Conservation (phyloP, 768 basidiomycete genomes). For the Suillus occidentalis region DNA sequence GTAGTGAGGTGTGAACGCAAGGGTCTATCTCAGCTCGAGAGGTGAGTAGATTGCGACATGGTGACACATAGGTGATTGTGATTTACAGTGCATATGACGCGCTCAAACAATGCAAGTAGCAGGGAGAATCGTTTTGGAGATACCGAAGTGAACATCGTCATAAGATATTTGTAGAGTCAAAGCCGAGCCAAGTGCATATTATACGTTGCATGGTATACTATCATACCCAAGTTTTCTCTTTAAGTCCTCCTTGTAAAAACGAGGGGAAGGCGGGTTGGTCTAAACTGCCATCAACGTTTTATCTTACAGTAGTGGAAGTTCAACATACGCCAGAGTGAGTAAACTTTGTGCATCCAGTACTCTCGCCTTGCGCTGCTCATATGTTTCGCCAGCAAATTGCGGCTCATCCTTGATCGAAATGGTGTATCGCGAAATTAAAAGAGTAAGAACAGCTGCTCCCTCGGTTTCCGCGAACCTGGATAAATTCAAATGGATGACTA, state of each 20-base stretch:
- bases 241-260: constrained; percentile 8
- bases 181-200: background rate
- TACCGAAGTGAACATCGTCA: constrained; percentile 21
- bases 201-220: background rate
- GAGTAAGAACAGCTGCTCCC: constrained; percentile 48
- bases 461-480: constrained; percentile 53
- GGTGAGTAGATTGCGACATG: constrained; percentile 37
- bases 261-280: constrained; percentile 9
- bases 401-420: constrained; percentile 52
- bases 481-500: background rate
- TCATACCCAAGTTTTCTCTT: background rate
- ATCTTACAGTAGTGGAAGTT: background rate
- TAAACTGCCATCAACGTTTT: background rate
- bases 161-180: background rate
- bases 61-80: background rate
- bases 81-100: constrained; percentile 37
- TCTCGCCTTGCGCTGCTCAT: constrained; percentile 45
- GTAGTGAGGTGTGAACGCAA: constrained; percentile 53
- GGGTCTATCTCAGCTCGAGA: constrained; percentile 50
- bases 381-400: constrained; percentile 45
- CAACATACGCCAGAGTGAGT: constrained; percentile 47
- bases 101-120: constrained; percentile 41
- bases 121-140: constrained; percentile 43
- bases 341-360: constrained; percentile 37
- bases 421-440: constrained; percentile 46